phyloP scores from a whole-genome alignment of 1,284 basidiomycete genomes.

The Boletus semigastroideus region DNA sequence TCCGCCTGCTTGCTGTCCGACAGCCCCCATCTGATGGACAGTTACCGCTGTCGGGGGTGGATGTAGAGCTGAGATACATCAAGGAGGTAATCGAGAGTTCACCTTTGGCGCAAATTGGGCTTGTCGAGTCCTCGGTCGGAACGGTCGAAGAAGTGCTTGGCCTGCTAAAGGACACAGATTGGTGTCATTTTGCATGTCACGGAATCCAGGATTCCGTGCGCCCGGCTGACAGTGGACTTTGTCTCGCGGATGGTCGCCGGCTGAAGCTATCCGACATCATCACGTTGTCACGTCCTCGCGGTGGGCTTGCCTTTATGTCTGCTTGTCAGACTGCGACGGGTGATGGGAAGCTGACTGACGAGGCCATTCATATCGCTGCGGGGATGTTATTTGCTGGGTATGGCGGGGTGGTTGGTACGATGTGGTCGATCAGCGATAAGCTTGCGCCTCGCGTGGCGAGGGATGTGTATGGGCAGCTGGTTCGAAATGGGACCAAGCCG shows the following conservation, averaged over 20 bases:
- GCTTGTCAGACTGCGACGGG: constrained; percentile 2
- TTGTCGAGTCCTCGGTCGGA: background rate
- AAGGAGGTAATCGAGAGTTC: background rate
- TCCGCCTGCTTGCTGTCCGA: background rate
- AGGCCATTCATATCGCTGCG: background rate
- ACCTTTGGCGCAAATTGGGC: background rate
- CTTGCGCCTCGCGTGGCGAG: background rate
- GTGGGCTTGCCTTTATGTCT: background rate
- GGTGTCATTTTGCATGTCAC: constrained; percentile 1
- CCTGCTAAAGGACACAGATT: background rate
- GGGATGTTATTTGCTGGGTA: constrained; percentile 1
- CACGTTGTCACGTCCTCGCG: background rate
- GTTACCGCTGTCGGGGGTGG: background rate
- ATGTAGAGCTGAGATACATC: background rate
- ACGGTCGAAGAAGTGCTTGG: background rate
- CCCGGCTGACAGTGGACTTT: background rate
- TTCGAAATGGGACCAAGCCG: background rate
- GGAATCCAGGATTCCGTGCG: background rate
- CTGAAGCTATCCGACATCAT: background rate
- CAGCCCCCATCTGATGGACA: background rate
- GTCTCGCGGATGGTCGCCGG: background rate
- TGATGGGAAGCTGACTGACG: background rate
- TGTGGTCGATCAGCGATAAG: constrained; percentile 1
- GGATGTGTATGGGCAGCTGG: background rate
- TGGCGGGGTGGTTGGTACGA: background rate